Conservation (phyloP, 768 basidiomycete genomes). For the Tricholoma terreum region DNA sequence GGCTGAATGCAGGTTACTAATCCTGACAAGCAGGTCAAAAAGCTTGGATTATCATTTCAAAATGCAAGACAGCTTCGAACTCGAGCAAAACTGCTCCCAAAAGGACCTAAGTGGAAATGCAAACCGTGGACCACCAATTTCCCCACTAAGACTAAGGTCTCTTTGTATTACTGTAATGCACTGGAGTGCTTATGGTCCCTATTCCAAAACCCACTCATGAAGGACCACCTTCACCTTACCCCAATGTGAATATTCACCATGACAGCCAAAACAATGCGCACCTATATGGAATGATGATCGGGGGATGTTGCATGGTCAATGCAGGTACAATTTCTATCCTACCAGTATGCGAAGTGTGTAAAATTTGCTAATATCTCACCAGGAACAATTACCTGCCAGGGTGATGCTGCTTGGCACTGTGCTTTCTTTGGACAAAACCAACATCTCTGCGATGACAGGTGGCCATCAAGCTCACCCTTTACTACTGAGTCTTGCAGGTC, state of each 20-base stretch:
- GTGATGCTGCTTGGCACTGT: conserved; percentile 23
- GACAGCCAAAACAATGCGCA: conserved; percentile 6
- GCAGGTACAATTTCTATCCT: conserved; percentile 12
- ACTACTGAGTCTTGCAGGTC: too few relatives aligned
- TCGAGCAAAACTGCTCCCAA: conserved; percentile 25
- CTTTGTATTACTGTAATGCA: conserved; percentile 25
- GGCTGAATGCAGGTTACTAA: too few relatives aligned
- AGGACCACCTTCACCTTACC: conserved; percentile 18
- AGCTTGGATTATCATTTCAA: conserved; percentile 20
- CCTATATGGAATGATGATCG: conserved; percentile 21
- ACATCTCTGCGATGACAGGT: conserved; percentile 13
- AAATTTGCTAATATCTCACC: too few relatives aligned
- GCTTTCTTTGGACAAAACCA: conserved; percentile 23
- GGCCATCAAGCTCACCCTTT: conserved; percentile 10
- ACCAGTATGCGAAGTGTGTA: too few relatives aligned
- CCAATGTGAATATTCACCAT: conserved; percentile 13
- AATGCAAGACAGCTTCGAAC: conserved; percentile 25
- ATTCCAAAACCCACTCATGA: conserved; percentile 22
- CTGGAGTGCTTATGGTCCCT: conserved; percentile 27
- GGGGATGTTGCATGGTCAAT: conserved; percentile 20
- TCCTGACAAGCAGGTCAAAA: too few relatives aligned
- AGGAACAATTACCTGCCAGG: conserved; percentile 14
- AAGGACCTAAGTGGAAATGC: conserved; percentile 23
- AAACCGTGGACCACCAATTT: conserved; percentile 6
- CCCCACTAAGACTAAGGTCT: conserved; percentile 22